Percentiles rank a stretch among this genome's conserved stretches.
phyloP scores from a whole-genome alignment of 352 stramenopile species.

The Globisporangium emineosum region DNA sequence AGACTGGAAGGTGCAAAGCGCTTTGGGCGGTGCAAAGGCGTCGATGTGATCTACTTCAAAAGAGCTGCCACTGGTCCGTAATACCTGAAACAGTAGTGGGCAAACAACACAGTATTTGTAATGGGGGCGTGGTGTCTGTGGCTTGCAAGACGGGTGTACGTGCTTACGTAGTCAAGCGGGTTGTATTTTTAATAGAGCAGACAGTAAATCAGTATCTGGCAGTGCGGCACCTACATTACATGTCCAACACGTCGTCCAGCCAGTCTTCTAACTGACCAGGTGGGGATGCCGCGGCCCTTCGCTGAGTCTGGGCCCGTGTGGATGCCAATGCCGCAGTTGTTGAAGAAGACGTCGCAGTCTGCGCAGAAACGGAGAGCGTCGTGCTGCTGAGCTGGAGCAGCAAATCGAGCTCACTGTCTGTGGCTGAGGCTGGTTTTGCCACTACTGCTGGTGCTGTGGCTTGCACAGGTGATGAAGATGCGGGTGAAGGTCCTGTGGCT shows the following conservation, averaged over 20 bases:
- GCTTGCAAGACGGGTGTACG: not conserved
- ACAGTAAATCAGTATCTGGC: not conserved
- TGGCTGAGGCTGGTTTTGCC: constrained; percentile 5
- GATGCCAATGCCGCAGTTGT: not conserved
- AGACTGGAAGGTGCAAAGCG: constrained; percentile 72
- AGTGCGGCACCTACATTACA: constrained; percentile 14
- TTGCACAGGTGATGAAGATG: not conserved
- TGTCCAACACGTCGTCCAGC: constrained; percentile 65
- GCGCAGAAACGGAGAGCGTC: not conserved
- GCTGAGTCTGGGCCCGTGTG: not conserved
- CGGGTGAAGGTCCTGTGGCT: not conserved
- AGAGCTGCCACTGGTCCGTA: constrained; percentile 14
- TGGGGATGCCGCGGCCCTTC: not conserved
- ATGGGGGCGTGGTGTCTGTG: no score
- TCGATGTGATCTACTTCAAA: constrained; percentile 81
- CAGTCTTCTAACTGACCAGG: constrained; percentile 61
- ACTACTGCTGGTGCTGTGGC: not conserved
- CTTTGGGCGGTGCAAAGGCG: constrained; percentile 73
- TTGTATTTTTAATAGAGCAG: not conserved
- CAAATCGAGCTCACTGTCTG: constrained; percentile 35
- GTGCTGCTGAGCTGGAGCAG: constrained; percentile 39
- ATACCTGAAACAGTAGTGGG: no score
- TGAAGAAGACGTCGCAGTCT: constrained; percentile 2
- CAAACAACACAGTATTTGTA: no score
- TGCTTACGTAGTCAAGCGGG: not conserved